phyloP scores from a whole-genome alignment of 768 basidiomycete species.

The Tricholoma sp. region DNA sequence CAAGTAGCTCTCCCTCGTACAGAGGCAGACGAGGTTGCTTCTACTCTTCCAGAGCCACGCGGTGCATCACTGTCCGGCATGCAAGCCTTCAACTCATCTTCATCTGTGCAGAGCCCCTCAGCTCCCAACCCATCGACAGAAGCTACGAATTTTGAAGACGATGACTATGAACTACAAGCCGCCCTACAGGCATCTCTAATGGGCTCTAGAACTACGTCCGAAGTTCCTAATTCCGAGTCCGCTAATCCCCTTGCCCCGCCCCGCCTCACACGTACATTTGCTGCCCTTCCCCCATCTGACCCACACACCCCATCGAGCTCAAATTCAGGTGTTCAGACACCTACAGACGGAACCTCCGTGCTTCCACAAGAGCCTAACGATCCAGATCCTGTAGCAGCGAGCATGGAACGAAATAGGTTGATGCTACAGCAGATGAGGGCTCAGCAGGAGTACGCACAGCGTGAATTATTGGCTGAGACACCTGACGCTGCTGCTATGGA shows the following conservation, averaged over 20 bases:
- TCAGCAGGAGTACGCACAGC: conserved; percentile 63
- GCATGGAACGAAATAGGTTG: conserved; percentile 57
- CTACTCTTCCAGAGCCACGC: conserved; percentile 50
- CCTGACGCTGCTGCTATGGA: conserved; percentile 26
- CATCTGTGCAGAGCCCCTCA: not conserved
- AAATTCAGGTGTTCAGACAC: conserved; percentile 13
- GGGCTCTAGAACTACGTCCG: conserved; percentile 12
- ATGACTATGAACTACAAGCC: conserved; percentile 84
- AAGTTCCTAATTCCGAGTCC: conserved; percentile 3
- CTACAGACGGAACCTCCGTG: conserved; percentile 5
- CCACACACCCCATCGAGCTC: conserved; percentile 13
- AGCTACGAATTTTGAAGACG: conserved; percentile 59
- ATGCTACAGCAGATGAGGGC: conserved; percentile 60
- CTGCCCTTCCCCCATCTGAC: conserved; percentile 15
- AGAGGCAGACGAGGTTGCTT: conserved; percentile 68
- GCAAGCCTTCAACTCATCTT: conserved; percentile 3
- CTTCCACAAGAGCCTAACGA: conserved; percentile 18
- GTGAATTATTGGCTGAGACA: conserved; percentile 46
- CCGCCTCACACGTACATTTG: conserved; percentile 22
- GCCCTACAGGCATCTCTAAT: conserved; percentile 80
- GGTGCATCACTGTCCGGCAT: conserved; percentile 8
- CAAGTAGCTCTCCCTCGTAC: conserved; percentile 55
- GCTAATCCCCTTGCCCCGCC: conserved; percentile 17
- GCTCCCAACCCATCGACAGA: conserved; percentile 3
- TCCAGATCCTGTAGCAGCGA: conserved; percentile 58